Conservation (phyloP, 2,329 filamentous ascomycete species). For the Beauveria sp. region DNA sequence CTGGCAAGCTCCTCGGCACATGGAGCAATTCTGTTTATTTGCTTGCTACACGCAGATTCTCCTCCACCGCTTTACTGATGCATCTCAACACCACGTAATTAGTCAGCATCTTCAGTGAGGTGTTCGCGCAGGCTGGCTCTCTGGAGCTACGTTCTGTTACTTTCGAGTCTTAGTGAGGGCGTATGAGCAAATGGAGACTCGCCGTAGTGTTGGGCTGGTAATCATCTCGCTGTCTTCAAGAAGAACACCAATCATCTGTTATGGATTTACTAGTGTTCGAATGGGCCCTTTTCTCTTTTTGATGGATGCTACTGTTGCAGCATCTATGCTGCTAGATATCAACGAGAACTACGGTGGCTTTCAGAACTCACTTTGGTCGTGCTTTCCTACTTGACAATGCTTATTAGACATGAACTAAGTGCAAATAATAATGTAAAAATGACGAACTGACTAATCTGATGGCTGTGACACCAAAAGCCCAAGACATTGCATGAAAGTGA, state of each 20-base stretch:
- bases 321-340: neutral
- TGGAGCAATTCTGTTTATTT: no score
- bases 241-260: neutral
- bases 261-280: neutral
- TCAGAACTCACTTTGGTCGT: neutral
- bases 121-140: neutral
- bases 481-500: no score
- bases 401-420: slow-evolving; percentile 5
- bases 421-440: slow-evolving; percentile 20
- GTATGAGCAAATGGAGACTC: neutral
- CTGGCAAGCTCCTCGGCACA: no score
- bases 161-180: neutral
- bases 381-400: neutral
- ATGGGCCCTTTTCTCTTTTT: neutral
- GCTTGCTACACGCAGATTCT: no score
- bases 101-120: neutral
- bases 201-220: neutral
- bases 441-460: neutral
- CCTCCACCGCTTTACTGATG: no score
- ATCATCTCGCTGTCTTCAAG: neutral
- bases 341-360: neutral
- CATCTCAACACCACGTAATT: neutral
- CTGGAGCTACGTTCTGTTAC: neutral
- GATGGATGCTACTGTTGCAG: neutral
- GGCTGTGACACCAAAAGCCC: no score